phyloP scores from a whole-genome alignment of 2,329 filamentous ascomycete species.

The Fusarium circinatum region DNA sequence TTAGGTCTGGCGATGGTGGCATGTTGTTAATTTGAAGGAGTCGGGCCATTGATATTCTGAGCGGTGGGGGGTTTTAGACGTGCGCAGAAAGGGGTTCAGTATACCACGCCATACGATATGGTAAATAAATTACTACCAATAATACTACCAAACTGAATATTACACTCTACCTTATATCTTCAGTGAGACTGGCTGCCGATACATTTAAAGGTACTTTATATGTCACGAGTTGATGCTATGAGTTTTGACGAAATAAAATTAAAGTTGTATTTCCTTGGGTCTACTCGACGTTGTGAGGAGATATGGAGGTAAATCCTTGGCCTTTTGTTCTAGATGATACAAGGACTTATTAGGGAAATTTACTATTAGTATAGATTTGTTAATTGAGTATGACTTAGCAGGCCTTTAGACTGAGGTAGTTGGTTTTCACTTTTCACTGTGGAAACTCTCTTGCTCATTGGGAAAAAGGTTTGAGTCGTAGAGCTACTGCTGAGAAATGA shows the following conservation, averaged over 20 bases:
- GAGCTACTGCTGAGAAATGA: too few relatives aligned
- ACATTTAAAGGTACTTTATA: not conserved
- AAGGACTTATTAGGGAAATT: too few relatives aligned
- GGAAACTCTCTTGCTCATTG: too few relatives aligned
- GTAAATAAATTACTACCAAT: slow-evolving; percentile 1
- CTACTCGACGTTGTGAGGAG: not conserved
- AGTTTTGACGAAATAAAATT: not conserved
- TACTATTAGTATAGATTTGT: too few relatives aligned
- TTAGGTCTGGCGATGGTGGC: slow-evolving; percentile 1
- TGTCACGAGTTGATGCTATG: not conserved
- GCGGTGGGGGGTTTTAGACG: slow-evolving; percentile 15
- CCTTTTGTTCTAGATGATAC: too few relatives aligned
- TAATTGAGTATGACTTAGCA: too few relatives aligned
- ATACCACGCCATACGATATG: slow-evolving; percentile 19
- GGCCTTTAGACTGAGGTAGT: too few relatives aligned
- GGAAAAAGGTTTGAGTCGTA: too few relatives aligned
- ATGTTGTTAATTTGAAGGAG: slow-evolving; percentile 8
- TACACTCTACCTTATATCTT: not conserved
- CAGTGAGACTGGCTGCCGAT: not conserved
- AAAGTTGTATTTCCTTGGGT: too few relatives aligned
- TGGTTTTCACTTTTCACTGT: too few relatives aligned
- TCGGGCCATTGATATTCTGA: not conserved
- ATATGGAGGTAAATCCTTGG: too few relatives aligned
- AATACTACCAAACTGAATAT: not conserved
- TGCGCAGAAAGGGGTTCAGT: slow-evolving; percentile 6